Evolutionary conservation across 2,329 filamentous ascomycete species (phyloP), one percentile per base, ranked within the genome.

Genomic region (Cordyceps militaris): DNA sequence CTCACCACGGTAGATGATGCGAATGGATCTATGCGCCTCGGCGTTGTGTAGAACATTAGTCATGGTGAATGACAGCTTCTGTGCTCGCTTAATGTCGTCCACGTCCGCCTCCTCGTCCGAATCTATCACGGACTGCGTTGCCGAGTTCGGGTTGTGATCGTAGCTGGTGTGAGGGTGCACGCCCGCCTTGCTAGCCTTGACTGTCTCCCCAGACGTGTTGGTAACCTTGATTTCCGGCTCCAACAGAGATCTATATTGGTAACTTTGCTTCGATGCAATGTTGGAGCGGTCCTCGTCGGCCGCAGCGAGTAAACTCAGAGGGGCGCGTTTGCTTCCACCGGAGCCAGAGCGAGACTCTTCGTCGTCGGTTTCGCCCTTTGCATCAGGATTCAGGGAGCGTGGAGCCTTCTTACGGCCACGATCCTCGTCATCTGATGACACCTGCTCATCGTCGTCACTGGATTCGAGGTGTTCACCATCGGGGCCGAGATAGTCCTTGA

Each of bases 1-100:
- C 63, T 97, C 89, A 40, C 94, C 94, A 14, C 94, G 87, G 62
- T 96, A 87, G 60, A 97, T 89, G 61, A 95, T 94, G 21, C 91
- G 87, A 26, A 97, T 88, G 10, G 90, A 88, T 38, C 94, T 86
- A 68, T 93, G 87, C 1, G 86, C 82, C 52, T 88, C 87, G 1
- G 87, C 85, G 2, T 86, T 89, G 11, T 86, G 87, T 61, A 88
- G 84, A 60, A 96, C 85, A 7, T 87, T 82, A 0, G 91, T 96
- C 73, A 92, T 86, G 51, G 85, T 86, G 61, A 97, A 82, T 1
- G 86, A 82, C 50, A 99, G 80, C 62, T 88, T 89, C 71, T 97
- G 94, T 0, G 94, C 94, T 34, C 87, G 84, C 71, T 88, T 89
- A 64, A 97, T 89, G 64, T 96, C 92, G 28, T 84, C 86, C 50